Base-by-base conservation (phyloP, 192 early-diverging fungal species). In the Umbelopsis ramanniana region DNA sequence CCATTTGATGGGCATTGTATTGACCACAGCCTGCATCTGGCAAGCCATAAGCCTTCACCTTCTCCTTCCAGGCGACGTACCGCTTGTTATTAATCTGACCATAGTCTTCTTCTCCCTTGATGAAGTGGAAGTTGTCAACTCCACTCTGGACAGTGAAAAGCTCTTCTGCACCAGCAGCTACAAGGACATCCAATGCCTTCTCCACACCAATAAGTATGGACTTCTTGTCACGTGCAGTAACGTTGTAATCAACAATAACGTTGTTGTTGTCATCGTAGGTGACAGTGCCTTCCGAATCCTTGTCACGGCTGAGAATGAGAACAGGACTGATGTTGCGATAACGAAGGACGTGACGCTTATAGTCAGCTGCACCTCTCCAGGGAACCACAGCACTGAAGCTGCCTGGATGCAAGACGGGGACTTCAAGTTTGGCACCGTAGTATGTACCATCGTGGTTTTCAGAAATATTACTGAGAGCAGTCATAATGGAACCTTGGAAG, bases 1-100 rank as follows among this genome's bases (percentile, higher is more conserved):
- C 84, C 86, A 90, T 89, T 72, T 93, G 93, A 84, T 94, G 90
- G 10, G 88, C 87, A 74, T 70, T 74, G 17, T 86, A 84, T 38
- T 89, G 35, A 15, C 52, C 55, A 24, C 78, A 50, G 22, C 79
- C 81, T 33, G 74, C 72, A 9, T 76, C 43, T 21, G 73, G 67
- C 43, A 86, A 17, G 7, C 84, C 79, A 23, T 52, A 48, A 35
- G 71, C 78, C 45, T 66, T 73, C 0, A 80, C 74, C 21, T 72
- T 63, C 9, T 72, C 78, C 21, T 47, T 24, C 76, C 73, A 72
- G 71, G 85, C 53, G 2, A 67, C 46, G 46, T 71, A 81, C 3
- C 76, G 40, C 6, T 68, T 69, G n/a, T 74, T 72, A 22, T 80
- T 81, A 4, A 79, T 66, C 10, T 71, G 69, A 2, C 68, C 21